phyloP scores from a whole-genome alignment of 495 filamentous ascomycete species.

The Haplographium delicatum region DNA sequence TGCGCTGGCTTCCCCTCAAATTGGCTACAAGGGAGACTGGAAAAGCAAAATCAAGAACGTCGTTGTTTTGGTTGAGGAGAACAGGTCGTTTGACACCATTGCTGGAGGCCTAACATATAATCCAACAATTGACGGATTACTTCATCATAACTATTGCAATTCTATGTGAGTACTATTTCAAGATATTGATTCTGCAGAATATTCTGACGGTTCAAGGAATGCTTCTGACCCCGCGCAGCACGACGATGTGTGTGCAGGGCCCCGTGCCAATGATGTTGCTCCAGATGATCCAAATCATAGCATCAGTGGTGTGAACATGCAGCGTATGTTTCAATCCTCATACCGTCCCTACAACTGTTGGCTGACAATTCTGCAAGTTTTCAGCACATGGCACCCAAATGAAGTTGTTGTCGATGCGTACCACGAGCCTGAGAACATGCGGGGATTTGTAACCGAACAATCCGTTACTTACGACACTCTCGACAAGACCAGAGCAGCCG shows the following conservation, averaged over 20 bases:
- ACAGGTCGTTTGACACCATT: conserved; percentile 31
- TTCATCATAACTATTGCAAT: conserved; percentile 28
- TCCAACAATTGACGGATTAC: conserved; percentile 21
- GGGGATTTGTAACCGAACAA: conserved; percentile 48
- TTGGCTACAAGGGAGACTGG: conserved; percentile 2
- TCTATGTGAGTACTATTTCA: conserved; percentile 14
- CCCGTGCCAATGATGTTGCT: conserved; percentile 39
- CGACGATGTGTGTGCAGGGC: conserved; percentile 35
- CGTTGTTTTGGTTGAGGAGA: conserved; percentile 31
- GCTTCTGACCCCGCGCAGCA: conserved; percentile 31
- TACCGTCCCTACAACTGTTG: not conserved
- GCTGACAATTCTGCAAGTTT: conserved; percentile 28
- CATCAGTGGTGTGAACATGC: conserved; percentile 45
- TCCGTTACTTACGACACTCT: conserved; percentile 33
- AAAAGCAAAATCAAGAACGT: conserved; percentile 31
- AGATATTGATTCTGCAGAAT: not conserved
- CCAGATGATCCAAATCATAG: conserved; percentile 46
- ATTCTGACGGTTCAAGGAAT: conserved; percentile 26
- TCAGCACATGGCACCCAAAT: conserved; percentile 37
- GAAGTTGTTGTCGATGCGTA: conserved; percentile 30
- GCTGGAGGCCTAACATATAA: conserved; percentile 26
- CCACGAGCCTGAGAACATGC: conserved; percentile 30
- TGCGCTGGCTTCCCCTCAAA: conserved; percentile 9
- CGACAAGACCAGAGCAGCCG: conserved; percentile 33
- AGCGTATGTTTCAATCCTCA: conserved; percentile 26